Evolutionary conservation across 129 eudicot species (phyloP).

Genomic region (Erigeron canadensis): DNA sequence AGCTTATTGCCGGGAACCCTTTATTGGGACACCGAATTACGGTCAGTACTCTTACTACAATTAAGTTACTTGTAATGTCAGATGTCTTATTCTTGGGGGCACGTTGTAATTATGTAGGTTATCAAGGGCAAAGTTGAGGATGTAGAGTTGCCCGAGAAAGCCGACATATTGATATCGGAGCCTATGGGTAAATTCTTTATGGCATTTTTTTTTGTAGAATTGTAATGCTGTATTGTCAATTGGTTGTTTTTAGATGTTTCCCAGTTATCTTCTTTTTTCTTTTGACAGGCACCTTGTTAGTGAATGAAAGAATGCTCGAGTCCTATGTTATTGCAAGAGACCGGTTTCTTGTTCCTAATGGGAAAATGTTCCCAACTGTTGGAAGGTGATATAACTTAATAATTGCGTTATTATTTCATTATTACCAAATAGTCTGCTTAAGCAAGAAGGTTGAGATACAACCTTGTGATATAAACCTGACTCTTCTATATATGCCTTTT

Average conservation of each 20-base stretch:
- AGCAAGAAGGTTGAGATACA: background rate
- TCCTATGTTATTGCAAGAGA: conserved; percentile 98
- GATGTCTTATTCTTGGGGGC: conserved; percentile 18
- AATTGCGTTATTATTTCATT: too few species aligned
- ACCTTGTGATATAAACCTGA: background rate
- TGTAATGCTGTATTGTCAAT: conserved; percentile 2
- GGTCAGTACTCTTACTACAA: conserved; percentile 41
- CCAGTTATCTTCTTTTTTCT: background rate
- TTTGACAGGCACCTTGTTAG: conserved; percentile 74
- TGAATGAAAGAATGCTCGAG: conserved; percentile 96
- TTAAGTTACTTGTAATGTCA: background rate
- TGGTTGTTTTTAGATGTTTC: background rate
- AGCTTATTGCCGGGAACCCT: conserved; percentile 94
- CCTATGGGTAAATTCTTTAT: conserved; percentile 85
- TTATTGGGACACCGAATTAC: conserved; percentile 74
- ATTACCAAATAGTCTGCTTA: background rate
- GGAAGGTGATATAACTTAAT: conserved; percentile 62
- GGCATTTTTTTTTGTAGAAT: background rate
- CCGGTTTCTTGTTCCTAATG: conserved; percentile 87
- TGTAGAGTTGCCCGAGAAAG: conserved; percentile 92
- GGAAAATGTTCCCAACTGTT: conserved; percentile 92
- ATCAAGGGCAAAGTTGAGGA: conserved; percentile 97
- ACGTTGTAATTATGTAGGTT: conserved; percentile 48
- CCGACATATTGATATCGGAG: conserved; percentile 93
- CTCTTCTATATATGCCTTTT: background rate